Conservation (phyloP, 352 stramenopile species). For the Pythium brachiatum region DNA sequence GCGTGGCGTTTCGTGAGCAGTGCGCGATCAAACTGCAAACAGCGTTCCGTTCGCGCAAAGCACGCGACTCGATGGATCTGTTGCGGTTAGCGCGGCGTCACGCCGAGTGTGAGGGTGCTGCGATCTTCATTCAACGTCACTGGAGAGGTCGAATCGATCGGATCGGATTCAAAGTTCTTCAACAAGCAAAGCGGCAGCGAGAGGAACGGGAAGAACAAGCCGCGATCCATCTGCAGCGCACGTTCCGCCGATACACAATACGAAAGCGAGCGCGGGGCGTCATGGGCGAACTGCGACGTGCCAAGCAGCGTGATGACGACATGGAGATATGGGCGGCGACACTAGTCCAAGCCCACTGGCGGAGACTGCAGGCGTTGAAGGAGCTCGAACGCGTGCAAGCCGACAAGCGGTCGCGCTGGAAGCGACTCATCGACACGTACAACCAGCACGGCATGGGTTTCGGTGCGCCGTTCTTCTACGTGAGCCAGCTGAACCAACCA, state of each 20-base stretch:
- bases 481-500: conserved; percentile 23
- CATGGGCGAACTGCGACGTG: conserved; percentile 43
- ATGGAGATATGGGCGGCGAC: conserved; percentile 72
- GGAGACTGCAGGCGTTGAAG: conserved; percentile 36
- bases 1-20: conserved; percentile 31
- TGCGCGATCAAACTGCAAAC: conserved; percentile 62
- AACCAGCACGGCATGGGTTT: conserved; percentile 67
- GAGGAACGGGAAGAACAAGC: conserved; percentile 33
- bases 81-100: conserved; percentile 40
- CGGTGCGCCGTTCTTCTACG: conserved; percentile 91
- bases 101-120: conserved; percentile 34
- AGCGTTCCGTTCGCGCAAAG: conserved; percentile 47
- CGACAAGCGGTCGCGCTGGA: conserved; percentile 79
- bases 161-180: conserved; percentile 37
- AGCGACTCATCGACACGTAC: conserved; percentile 87
- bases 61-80: conserved; percentile 40
- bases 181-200: conserved; percentile 34
- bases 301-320: conserved; percentile 41
- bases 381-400: conserved; percentile 35
- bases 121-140: conserved; percentile 44
- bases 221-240: conserved; percentile 43
- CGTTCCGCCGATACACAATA: conserved; percentile 42
- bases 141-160: conserved; percentile 51
- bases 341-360: conserved; percentile 69
- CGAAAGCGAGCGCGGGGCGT: conserved; percentile 41